Percentiles rank a stretch among this genome's conserved stretches.
Conservation (phyloP, 495 filamentous ascomycete species). For the Sordaria brevicollis region DNA sequence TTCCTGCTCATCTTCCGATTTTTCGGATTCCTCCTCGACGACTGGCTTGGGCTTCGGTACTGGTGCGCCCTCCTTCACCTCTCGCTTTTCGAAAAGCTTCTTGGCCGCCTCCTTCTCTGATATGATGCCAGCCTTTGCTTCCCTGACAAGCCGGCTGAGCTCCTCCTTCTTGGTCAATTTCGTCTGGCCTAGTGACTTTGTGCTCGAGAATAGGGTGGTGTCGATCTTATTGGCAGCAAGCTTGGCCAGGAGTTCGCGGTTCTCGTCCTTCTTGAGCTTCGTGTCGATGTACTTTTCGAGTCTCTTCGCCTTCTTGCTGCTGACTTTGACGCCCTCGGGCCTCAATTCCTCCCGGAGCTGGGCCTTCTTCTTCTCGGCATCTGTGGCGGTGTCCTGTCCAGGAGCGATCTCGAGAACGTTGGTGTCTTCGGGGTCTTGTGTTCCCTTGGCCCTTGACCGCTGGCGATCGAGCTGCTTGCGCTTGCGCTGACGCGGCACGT, state of each 20-base stretch:
- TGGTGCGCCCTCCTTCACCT: constrained; percentile 3
- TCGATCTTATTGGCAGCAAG: constrained; percentile 70
- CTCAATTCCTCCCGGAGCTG: constrained; percentile 48
- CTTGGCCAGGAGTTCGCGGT: constrained; percentile 70
- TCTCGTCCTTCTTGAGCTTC: constrained; percentile 92
- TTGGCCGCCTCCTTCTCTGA: constrained; percentile 28
- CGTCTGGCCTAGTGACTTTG: constrained; percentile 58
- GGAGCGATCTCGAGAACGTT: constrained; percentile 66
- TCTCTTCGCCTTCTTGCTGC: constrained; percentile 84
- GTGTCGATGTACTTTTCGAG: constrained; percentile 96
- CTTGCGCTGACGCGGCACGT: constrained; percentile 71
- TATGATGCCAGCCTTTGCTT: constrained; percentile 48
- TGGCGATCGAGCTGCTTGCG: constrained; percentile 53
- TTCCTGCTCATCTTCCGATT: constrained; percentile 15
- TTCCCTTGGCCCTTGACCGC: constrained; percentile 33
- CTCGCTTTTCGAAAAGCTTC: constrained; percentile 24
- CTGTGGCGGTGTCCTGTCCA: constrained; percentile 40
- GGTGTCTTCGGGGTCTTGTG: constrained; percentile 30
- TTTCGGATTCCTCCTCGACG: constrained; percentile 14
- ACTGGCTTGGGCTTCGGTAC: background rate
- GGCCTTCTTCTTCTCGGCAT: constrained; percentile 57
- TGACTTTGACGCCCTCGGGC: constrained; percentile 67
- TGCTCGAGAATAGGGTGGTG: constrained; percentile 67
- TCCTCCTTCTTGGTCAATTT: constrained; percentile 56
- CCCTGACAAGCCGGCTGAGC: constrained; percentile 47